A percentile compares a stretch with the other conserved stretches of the same genome.
These are phyloP conservation scores for Antrodiella citrinella DNA, from an alignment of 768 basidiomycete genomes.

Conservation along the genomic window DNA sequence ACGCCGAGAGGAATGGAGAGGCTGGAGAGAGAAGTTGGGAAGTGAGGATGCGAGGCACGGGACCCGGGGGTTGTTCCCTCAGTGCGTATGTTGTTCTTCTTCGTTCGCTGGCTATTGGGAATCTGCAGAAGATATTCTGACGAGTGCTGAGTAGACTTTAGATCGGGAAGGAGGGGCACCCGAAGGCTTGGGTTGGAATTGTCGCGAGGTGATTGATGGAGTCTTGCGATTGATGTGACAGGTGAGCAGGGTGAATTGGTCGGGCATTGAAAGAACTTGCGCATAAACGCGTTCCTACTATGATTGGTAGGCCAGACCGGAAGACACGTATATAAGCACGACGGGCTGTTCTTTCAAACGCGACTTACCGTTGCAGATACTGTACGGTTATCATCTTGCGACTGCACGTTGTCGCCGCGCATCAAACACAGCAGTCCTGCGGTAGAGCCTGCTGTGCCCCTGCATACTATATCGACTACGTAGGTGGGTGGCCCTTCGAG, in stretches of 20 bases:
- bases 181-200: neutral
- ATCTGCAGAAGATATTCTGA: slow-evolving; percentile 8
- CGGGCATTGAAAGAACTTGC: neutral
- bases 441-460: too few relatives aligned
- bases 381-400: too few relatives aligned
- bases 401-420: too few relatives aligned
- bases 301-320: neutral
- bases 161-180: neutral
- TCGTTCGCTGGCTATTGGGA: neutral
- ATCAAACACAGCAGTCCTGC: too few relatives aligned
- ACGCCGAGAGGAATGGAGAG: slow-evolving; percentile 16
- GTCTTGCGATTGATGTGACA: neutral
- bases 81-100: slow-evolving; percentile 5
- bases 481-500: too few relatives aligned
- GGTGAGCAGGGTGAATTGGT: neutral
- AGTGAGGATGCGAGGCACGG: neutral
- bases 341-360: neutral
- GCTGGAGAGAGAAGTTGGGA: slow-evolving; percentile 4
- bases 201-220: neutral
- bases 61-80: slow-evolving; percentile 7
- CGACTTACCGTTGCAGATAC: neutral
- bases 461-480: too few relatives aligned
- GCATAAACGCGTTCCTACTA: neutral
- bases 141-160: neutral
- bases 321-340: neutral